A percentile compares a stretch with the other conserved stretches of the same genome.
phyloP scores from a whole-genome alignment of 768 basidiomycete species.

The Calocera viscosa region DNA sequence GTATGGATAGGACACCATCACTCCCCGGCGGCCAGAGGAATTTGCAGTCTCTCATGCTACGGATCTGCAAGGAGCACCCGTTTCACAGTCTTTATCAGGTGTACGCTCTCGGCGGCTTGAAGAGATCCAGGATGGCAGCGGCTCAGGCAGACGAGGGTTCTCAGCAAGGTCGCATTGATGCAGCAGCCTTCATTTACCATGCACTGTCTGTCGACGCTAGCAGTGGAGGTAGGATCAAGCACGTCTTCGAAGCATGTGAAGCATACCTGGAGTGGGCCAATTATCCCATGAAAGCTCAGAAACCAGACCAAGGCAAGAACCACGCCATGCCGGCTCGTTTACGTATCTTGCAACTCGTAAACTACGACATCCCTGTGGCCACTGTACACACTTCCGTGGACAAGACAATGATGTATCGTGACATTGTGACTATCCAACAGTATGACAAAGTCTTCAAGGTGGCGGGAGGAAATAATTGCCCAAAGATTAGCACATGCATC shows the following conservation, averaged over 20 bases:
- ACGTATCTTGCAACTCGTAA: slow-evolving; percentile 37
- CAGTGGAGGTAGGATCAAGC: slow-evolving; percentile 37
- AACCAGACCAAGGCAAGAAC: slow-evolving; percentile 21
- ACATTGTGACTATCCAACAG: slow-evolving; percentile 53
- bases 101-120: slow-evolving; percentile 48
- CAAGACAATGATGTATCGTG: slow-evolving; percentile 49
- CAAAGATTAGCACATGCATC: slow-evolving; percentile 65
- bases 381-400: slow-evolving; percentile 63
- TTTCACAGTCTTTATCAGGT: slow-evolving; percentile 90
- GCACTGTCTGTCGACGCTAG: slow-evolving; percentile 20
- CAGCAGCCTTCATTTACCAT: background rate
- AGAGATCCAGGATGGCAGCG: background rate
- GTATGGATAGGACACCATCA: slow-evolving; percentile 42
- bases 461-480: slow-evolving; percentile 69
- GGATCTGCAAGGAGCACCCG: slow-evolving; percentile 74
- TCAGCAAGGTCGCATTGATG: slow-evolving; percentile 1
- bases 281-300: slow-evolving; percentile 36
- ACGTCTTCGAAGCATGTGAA: slow-evolving; percentile 30
- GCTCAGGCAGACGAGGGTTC: slow-evolving; percentile 18
- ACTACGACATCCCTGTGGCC: slow-evolving; percentile 63
- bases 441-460: slow-evolving; percentile 49
- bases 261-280: slow-evolving; percentile 67
- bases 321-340: slow-evolving; percentile 36
- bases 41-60: slow-evolving; percentile 53
- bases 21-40: slow-evolving; percentile 36